Evolutionary conservation across 805 yeast species (phyloP).

Genomic region (Candida easanensis): DNA sequence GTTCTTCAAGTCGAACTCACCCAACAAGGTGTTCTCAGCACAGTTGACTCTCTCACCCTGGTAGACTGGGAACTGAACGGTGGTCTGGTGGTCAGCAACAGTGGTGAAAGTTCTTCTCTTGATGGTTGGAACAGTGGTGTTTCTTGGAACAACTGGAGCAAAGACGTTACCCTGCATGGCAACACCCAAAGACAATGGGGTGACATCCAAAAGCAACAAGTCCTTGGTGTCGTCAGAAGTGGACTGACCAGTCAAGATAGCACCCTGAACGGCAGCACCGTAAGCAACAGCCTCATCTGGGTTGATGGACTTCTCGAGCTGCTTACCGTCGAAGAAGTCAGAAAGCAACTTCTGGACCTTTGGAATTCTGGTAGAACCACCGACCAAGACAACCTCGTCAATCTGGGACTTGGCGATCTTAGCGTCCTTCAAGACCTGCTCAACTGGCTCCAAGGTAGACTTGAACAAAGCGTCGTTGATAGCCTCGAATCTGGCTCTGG

Average conservation of each 20-base stretch:
- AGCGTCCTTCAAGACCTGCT: slow-evolving; percentile 91
- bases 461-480: slow-evolving; percentile 90
- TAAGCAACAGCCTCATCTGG: slow-evolving; percentile 99
- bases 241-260: slow-evolving; percentile 91
- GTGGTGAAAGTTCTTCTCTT: slow-evolving; percentile 99
- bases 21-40: slow-evolving; percentile 93
- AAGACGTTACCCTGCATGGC: slow-evolving; percentile 99
- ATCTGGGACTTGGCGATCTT: slow-evolving; percentile 90
- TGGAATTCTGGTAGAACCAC: slow-evolving; percentile 99
- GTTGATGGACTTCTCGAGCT: slow-evolving; percentile 96
- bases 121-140: slow-evolving; percentile 98
- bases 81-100: slow-evolving; percentile 97
- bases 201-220: slow-evolving; percentile 92
- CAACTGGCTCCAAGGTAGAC: slow-evolving; percentile 94
- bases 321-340: slow-evolving; percentile 98
- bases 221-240: slow-evolving; percentile 92
- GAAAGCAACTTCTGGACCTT: slow-evolving; percentile 95
- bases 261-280: slow-evolving; percentile 99
- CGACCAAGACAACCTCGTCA: slow-evolving; percentile 93
- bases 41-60: slow-evolving; percentile 99
- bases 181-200: slow-evolving; percentile 98
- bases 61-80: slow-evolving; percentile 98
- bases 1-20: slow-evolving; percentile 97
- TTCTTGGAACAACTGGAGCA: slow-evolving; percentile 98
- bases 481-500: slow-evolving; percentile 98